A percentile compares a stretch with the other conserved stretches of the same genome.
These are phyloP conservation scores for Haematococcus sp. DNA, from an alignment of 139 green algal species.

Conservation along the genomic window DNA sequence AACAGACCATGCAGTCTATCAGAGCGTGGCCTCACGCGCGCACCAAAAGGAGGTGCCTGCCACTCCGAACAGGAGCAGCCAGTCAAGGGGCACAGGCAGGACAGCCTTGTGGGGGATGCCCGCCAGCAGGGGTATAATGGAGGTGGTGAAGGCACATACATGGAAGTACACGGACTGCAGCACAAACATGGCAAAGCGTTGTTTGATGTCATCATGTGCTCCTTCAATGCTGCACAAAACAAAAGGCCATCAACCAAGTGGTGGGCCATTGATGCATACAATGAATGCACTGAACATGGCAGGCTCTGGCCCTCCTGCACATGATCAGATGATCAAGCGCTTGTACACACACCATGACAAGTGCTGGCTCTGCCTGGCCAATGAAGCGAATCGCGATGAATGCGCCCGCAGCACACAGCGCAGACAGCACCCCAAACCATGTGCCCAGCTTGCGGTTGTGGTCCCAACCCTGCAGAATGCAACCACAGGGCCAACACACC, in stretches of 20 bases:
- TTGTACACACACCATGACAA: conserved; percentile 19
- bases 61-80: conserved; percentile 35
- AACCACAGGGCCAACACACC: too few species aligned
- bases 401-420: conserved; percentile 32
- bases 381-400: conserved; percentile 53
- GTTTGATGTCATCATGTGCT: too few species aligned
- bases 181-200: too few species aligned
- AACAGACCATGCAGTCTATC: too few species aligned
- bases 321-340: too few species aligned
- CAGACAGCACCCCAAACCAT: conserved; percentile 22
- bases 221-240: too few species aligned
- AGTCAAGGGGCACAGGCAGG: conserved; percentile 3
- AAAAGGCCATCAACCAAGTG: too few species aligned
- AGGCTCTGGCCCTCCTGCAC: too few species aligned
- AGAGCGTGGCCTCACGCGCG: too few species aligned
- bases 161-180: conserved; percentile 49
- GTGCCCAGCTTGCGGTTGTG: conserved; percentile 23
- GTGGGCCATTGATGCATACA: too few species aligned
- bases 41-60: conserved; percentile 31
- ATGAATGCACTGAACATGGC: too few species aligned
- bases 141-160: conserved; percentile 21
- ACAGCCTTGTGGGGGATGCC: conserved; percentile 32
- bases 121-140: conserved; percentile 23
- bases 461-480: conserved; percentile 18
- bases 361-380: conserved; percentile 32